phyloP scores from a whole-genome alignment of 176 grass and related monocot genomes.

The Musa itinerans region DNA sequence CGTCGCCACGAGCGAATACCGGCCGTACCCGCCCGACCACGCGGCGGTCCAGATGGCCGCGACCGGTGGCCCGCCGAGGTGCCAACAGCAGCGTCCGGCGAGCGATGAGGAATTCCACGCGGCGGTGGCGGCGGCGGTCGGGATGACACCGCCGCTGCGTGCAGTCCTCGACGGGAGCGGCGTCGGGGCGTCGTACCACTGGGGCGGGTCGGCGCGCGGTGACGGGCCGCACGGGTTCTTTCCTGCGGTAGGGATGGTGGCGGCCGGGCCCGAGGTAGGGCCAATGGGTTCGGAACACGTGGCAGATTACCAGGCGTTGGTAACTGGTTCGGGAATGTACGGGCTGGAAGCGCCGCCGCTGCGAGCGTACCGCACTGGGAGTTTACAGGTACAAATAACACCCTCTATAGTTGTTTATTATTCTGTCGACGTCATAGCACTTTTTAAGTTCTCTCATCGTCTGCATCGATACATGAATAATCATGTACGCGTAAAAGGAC shows the following conservation, averaged over 20 bases:
- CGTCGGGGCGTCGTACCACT: neutral
- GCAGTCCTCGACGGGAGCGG: neutral
- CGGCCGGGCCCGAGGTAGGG: slow-evolving; percentile 27
- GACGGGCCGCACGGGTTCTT: neutral
- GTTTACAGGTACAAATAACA: slow-evolving; percentile 17
- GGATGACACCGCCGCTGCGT: neutral
- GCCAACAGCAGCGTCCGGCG: slow-evolving; percentile 6
- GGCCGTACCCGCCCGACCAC: neutral
- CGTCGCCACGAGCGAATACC: neutral
- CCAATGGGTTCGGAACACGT: slow-evolving; percentile 13
- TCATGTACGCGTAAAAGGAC: too few species aligned
- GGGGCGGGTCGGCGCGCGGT: neutral
- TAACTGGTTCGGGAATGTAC: neutral
- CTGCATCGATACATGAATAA: too few species aligned
- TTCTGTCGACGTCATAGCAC: too few species aligned
- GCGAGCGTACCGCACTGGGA: slow-evolving; percentile 29
- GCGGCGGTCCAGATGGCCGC: neutral
- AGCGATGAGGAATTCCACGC: neutral
- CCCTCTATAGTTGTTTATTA: too few species aligned
- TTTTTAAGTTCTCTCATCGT: too few species aligned
- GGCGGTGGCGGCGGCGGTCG: neutral
- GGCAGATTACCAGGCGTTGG: slow-evolving; percentile 46
- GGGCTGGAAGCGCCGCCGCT: slow-evolving; percentile 34
- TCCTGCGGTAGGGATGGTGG: slow-evolving; percentile 13
- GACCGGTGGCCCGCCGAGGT: neutral